Conservation (phyloP, 116 monocot species). For the Trichopus zeylanicus region DNA sequence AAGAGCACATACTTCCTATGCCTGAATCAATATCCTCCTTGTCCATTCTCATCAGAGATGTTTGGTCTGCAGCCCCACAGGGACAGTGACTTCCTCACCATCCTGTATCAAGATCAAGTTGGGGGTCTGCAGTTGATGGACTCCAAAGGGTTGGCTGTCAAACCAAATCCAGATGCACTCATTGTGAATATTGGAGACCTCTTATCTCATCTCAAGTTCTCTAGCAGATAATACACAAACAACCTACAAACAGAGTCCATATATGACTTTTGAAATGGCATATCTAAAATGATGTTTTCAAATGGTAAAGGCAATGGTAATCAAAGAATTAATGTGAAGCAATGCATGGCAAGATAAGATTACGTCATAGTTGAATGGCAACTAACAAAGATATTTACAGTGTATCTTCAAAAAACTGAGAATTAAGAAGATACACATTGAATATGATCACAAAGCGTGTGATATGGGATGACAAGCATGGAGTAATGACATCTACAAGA, state of each 20-base stretch:
- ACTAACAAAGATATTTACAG: neutral
- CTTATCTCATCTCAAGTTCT: constrained; percentile 35
- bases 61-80: constrained; percentile 51
- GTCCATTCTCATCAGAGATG: constrained; percentile 10
- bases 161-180: constrained; percentile 39
- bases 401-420: neutral
- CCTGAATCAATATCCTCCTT: constrained; percentile 53
- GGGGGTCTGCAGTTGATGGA: constrained; percentile 50
- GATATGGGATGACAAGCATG: constrained; percentile 26
- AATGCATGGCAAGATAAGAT: too few species aligned
- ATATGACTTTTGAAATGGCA: neutral
- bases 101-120: constrained; percentile 45
- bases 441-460: neutral
- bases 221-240: neutral
- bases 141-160: constrained; percentile 42
- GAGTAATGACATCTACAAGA: constrained; percentile 61
- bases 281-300: too few species aligned
- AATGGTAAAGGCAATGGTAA: too few species aligned
- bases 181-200: constrained; percentile 62
- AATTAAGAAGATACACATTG: neutral
- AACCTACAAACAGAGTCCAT: neutral
- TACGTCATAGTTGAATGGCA: too few species aligned
- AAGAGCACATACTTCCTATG: constrained; percentile 40
- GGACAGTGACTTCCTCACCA: constrained; percentile 59
- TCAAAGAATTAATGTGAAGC: too few species aligned